Conservation (phyloP, 306 rosid species). For the Pyrus pyrifolia region DNA sequence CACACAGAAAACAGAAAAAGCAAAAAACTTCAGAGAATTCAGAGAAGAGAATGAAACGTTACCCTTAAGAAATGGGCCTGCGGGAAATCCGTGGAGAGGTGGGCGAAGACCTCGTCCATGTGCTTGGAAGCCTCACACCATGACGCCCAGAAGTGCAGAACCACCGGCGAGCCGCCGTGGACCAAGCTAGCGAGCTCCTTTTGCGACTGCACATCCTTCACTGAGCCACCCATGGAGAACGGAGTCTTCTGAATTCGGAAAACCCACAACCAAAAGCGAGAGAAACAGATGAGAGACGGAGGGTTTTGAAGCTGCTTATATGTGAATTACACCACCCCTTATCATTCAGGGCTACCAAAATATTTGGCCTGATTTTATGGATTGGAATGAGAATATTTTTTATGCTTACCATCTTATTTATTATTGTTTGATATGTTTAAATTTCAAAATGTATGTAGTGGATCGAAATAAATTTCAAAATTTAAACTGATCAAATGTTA, state of each 20-base stretch:
- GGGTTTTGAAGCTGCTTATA: background rate
- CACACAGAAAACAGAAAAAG: background rate
- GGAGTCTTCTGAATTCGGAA: background rate
- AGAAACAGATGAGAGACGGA: background rate
- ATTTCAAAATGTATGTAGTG: no score
- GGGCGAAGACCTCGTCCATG: slow-evolving; percentile 87
- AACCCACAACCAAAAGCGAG: background rate
- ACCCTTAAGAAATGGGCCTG: slow-evolving; percentile 72
- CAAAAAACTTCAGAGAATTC: background rate
- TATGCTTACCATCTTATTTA: no score
- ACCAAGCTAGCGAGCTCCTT: slow-evolving; percentile 54
- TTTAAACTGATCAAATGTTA: no score
- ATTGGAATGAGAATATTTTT: no score
- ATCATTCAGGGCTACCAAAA: background rate
- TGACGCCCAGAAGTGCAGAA: slow-evolving; percentile 89
- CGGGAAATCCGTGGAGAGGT: slow-evolving; percentile 79
- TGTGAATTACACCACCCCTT: no score
- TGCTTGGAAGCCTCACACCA: slow-evolving; percentile 98
- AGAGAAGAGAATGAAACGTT: slow-evolving; percentile 1
- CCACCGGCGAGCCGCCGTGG: slow-evolving; percentile 47
- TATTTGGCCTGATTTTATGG: background rate
- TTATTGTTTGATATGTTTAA: no score
- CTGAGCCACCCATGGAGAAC: slow-evolving; percentile 67
- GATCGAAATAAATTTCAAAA: no score
- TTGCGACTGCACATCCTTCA: slow-evolving; percentile 63